phyloP scores from a whole-genome alignment of 805 yeast species.

The Priceomyces castillae region DNA sequence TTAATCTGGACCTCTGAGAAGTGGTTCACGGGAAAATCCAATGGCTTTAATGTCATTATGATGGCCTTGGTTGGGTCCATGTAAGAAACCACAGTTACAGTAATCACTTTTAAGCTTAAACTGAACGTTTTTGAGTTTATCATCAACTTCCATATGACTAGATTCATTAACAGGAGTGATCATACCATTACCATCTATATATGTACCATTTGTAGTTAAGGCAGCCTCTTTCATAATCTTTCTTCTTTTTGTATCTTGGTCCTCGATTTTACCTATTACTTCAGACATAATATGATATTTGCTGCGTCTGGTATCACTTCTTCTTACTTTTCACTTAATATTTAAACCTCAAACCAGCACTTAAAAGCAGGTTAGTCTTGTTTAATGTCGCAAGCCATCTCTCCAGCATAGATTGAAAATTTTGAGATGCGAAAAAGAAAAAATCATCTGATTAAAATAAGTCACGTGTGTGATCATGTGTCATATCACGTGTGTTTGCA shows the following conservation, averaged over 20 bases:
- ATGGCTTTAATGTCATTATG: conserved; percentile 25
- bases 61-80: conserved; percentile 26
- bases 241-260: conserved; percentile 6
- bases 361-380: too few relatives aligned
- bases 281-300: background rate
- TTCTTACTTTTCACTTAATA: too few relatives aligned
- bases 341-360: too few relatives aligned
- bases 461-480: background rate
- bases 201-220: conserved; percentile 1
- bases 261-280: background rate
- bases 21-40: conserved; percentile 19
- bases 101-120: conserved; percentile 4
- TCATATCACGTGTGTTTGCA: too few relatives aligned
- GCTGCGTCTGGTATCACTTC: too few relatives aligned
- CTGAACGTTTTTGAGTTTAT: background rate
- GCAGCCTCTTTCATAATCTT: background rate
- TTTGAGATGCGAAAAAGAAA: background rate
- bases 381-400: too few relatives aligned
- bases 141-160: conserved; percentile 1
- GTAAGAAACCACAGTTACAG: conserved; percentile 31
- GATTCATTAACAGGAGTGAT: conserved; percentile 6
- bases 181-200: conserved; percentile 3
- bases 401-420: background rate
- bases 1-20: conserved; percentile 27
- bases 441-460: background rate